Conservation (phyloP, 1,139 yeast genomes). For the Lodderomyces jiufengensis region DNA sequence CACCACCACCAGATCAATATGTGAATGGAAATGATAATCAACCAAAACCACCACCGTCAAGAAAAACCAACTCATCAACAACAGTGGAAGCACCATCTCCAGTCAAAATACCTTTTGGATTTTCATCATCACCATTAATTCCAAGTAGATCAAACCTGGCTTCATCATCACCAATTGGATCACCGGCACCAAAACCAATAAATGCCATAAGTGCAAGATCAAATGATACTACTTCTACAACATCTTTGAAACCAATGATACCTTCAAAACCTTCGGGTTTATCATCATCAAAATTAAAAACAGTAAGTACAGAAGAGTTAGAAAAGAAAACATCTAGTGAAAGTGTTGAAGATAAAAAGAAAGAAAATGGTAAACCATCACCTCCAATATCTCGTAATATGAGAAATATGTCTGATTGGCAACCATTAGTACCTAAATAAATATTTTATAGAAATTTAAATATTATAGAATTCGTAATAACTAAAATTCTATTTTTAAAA, state of each 20-base stretch:
- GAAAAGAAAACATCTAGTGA: constrained; percentile 16
- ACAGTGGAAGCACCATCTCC: constrained; percentile 20
- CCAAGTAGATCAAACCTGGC: constrained; percentile 35
- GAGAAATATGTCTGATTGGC: constrained; percentile 51
- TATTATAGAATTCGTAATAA: too few species aligned
- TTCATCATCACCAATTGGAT: constrained; percentile 17
- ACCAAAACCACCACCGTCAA: constrained; percentile 6
- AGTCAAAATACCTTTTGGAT: constrained; percentile 38
- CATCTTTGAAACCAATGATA: constrained; percentile 28
- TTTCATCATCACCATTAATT: constrained; percentile 37
- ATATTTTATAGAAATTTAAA: constrained; percentile 30
- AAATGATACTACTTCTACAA: background rate
- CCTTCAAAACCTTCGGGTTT: constrained; percentile 35
- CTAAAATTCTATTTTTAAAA: too few species aligned
- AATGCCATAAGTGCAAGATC: background rate
- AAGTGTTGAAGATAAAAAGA: background rate
- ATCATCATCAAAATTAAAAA: constrained; percentile 16
- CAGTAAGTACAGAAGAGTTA: constrained; percentile 1
- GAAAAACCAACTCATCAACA: constrained; percentile 4
- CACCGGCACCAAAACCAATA: constrained; percentile 9
- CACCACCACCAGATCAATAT: constrained; percentile 10
- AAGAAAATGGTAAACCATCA: constrained; percentile 12
- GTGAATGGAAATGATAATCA: background rate
- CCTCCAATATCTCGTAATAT: constrained; percentile 29
- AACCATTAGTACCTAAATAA: constrained; percentile 52